Conservation (phyloP, 805 yeast genomes). For the Metschnikowia arizonensis region DNA sequence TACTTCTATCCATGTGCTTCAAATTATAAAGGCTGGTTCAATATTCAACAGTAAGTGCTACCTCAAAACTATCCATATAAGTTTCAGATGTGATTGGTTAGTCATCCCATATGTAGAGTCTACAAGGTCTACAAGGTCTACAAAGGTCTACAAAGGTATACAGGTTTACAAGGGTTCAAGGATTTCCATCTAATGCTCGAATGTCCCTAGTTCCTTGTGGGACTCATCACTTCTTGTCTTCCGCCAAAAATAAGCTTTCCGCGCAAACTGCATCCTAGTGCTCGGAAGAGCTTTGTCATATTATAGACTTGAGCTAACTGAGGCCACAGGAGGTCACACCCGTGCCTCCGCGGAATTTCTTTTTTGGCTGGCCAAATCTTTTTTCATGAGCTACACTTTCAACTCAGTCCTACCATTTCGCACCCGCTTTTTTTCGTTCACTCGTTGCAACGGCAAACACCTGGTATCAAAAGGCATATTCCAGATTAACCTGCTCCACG, state of each 20-base stretch:
- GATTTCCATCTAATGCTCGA: too few species aligned
- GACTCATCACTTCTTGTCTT: too few species aligned
- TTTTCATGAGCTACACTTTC: background rate
- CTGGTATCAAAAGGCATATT: background rate
- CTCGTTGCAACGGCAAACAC: background rate
- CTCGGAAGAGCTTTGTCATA: background rate
- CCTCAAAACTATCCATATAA: too few species aligned
- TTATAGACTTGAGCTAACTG: background rate
- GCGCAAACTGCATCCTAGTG: background rate
- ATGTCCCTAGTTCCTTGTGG: too few species aligned
- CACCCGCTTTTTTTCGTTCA: slow-evolving; percentile 5
- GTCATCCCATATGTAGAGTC: too few species aligned
- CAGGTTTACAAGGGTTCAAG: too few species aligned
- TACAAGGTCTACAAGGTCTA: too few species aligned
- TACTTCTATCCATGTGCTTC: too few species aligned
- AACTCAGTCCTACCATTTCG: slow-evolving; percentile 1
- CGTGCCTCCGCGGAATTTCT: slow-evolving; percentile 3
- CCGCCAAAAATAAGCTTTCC: background rate
- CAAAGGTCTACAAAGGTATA: too few species aligned
- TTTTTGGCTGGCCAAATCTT: background rate
- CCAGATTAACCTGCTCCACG: background rate
- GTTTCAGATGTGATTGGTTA: too few species aligned
- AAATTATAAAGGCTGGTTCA: too few species aligned
- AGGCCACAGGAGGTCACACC: background rate
- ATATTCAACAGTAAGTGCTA: too few species aligned